Conservation (phyloP, 768 basidiomycete genomes). For the Boletellus ananas region DNA sequence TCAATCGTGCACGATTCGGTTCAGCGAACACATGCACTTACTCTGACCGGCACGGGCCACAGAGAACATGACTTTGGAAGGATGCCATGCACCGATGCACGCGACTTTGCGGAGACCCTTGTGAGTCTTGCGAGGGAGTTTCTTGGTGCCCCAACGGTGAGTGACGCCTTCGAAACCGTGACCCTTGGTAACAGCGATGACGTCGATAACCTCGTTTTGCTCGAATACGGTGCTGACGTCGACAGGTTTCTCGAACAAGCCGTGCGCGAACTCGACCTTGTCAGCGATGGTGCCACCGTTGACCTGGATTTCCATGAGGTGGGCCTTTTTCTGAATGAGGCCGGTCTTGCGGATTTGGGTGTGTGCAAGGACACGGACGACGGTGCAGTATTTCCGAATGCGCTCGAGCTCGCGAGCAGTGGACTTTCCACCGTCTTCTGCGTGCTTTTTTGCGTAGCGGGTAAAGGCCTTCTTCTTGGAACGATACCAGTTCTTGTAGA, state of each 20-base stretch:
- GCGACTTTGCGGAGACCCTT: constrained; percentile 99
- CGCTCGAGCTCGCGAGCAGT: constrained; percentile 95
- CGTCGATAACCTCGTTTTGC: constrained; percentile 93
- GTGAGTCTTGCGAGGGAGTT: constrained; percentile 98
- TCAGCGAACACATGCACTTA: constrained; percentile 39
- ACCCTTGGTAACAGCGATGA: constrained; percentile 98
- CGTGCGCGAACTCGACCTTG: constrained; percentile 95
- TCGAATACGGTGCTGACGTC: constrained; percentile 86
- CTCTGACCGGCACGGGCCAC: constrained; percentile 99
- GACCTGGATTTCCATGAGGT: constrained; percentile 99
- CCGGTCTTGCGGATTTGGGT: constrained; percentile 98
- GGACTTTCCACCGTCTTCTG: constrained; percentile 90
- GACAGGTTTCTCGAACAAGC: constrained; percentile 94
- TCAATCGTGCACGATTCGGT: not conserved
- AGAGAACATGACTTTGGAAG: constrained; percentile 99
- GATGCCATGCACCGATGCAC: constrained; percentile 98
- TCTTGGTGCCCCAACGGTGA: constrained; percentile 99
- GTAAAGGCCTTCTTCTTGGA: constrained; percentile 99
- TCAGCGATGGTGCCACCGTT: constrained; percentile 95
- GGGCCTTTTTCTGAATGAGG: constrained; percentile 98
- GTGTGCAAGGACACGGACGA: constrained; percentile 98
- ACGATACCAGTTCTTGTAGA: constrained; percentile 99
- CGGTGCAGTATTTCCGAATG: constrained; percentile 99
- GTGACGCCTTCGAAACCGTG: constrained; percentile 99
- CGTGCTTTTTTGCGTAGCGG: constrained; percentile 98